phyloP scores from a whole-genome alignment of 768 basidiomycete species.

The Auriscalpium vulgare region DNA sequence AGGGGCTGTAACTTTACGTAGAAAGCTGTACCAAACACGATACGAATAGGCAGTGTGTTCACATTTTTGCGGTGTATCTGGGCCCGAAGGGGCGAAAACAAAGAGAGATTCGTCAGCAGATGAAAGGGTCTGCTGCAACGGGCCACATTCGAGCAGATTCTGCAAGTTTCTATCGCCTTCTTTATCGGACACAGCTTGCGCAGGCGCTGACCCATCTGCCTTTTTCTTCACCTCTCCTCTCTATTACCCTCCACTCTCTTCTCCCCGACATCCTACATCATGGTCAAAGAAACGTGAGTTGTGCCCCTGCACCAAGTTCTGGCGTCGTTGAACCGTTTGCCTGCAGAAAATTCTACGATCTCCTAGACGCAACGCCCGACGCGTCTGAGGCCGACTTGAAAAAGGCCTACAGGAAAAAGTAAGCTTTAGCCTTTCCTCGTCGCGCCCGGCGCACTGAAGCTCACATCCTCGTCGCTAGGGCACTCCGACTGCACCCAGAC shows the following conservation, averaged over 20 bases:
- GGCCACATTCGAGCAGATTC: constrained; percentile 24
- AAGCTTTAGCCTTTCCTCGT: constrained; percentile 5
- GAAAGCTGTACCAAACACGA: too few relatives aligned
- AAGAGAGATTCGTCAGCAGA: too few relatives aligned
- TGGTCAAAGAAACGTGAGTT: constrained; percentile 68
- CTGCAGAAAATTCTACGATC: constrained; percentile 82
- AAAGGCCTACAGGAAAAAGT: constrained; percentile 96
- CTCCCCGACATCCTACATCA: constrained; percentile 21
- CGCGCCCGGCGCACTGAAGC: background rate
- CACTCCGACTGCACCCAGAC: constrained; percentile 81
- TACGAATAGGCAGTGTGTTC: too few relatives aligned
- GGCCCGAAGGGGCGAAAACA: too few relatives aligned
- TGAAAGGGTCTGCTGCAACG: too few relatives aligned
- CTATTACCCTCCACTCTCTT: constrained; percentile 8
- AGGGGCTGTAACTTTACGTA: constrained; percentile 11
- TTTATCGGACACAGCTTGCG: constrained; percentile 16
- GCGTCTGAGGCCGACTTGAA: constrained; percentile 84
- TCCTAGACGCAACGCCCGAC: constrained; percentile 75
- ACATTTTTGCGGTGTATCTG: too few relatives aligned
- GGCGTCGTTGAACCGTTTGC: constrained; percentile 2
- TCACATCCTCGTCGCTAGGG: constrained; percentile 36
- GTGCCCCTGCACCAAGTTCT: background rate
- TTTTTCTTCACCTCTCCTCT: constrained; percentile 7
- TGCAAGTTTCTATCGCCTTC: constrained; percentile 29
- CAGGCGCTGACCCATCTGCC: constrained; percentile 6